Base-by-base conservation (phyloP, 2,329 filamentous ascomycete species). In the Aspergillus quadricinctus region DNA sequence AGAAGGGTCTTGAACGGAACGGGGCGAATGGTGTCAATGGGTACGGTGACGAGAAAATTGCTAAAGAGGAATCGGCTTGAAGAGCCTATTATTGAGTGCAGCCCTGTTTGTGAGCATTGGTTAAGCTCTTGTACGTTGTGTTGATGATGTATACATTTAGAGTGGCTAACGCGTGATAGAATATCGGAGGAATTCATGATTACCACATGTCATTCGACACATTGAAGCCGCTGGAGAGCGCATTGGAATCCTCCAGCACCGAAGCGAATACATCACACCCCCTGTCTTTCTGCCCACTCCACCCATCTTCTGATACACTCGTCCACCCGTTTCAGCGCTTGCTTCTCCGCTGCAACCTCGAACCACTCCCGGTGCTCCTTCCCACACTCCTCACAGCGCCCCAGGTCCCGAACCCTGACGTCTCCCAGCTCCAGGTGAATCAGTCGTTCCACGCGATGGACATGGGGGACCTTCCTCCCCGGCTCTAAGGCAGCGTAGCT, bases 341-440 rank as follows among this genome's bases (percentile, higher is more conserved):
- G 81, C 61, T 86, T 83, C 23, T 79, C 87, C 0, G 90, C 89
- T 59, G 90, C 85, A 1, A 97, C 86, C 75, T 95, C 89, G 71
- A 99, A 99, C 93, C 93, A 99, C 76, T 99, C 94, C 52, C 88
- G 80, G 73, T 99, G 94, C 65, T 91, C 87, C 67, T 86, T 87
- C 1, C 92, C 92, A 69, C 94, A 99, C 1, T 85, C 82, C 4
- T 80, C 79, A 67, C 94, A 99, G 52, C 83, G 83, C 19, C 71
- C 85, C 75, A 54, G 76, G 73, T 65, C 81, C 77, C 80, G 85
- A 57, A 76, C 86, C 73, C 73, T 76, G 63, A 80, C 75, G 43
- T 80, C 80, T 4, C 80, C 80, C n/a, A 97, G 81, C 75, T 99
- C 94, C 14, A 97, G 78, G 72, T 99, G 94, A 48, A 97, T 88